These are phyloP conservation scores for Globisporangium cylindrosporum DNA, from an alignment of 352 stramenopile genomes.

Conservation along the genomic window DNA sequence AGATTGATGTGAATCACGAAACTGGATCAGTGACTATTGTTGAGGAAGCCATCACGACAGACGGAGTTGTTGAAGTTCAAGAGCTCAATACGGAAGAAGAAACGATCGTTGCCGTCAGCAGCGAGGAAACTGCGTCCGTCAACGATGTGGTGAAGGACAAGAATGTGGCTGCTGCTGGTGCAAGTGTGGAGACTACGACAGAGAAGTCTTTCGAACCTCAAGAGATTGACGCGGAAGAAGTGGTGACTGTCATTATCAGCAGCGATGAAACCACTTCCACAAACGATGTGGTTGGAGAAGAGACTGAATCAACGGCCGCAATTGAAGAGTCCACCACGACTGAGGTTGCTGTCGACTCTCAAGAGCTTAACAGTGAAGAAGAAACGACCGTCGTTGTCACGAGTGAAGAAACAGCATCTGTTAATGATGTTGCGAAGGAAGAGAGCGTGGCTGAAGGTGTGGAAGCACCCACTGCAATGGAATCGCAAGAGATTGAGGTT, in stretches of 20 bases:
- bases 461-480: no score
- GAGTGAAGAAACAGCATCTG: not conserved
- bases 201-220: no score
- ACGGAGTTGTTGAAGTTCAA: not conserved
- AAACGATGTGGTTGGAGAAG: no score
- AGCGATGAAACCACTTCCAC: not conserved
- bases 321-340: not conserved
- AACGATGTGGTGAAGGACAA: no score
- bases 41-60: not conserved
- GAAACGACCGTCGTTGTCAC: not conserved
- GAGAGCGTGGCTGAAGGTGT: no score
- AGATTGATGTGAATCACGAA: not conserved
- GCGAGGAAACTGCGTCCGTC: not conserved
- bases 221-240: not conserved
- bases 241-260: not conserved
- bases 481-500: not conserved
- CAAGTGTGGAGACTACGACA: no score
- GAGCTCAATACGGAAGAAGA: not conserved
- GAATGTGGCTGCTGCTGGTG: no score
- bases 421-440: no score
- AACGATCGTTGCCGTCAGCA: not conserved
- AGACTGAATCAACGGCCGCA: not conserved
- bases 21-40: not conserved
- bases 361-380: not conserved
- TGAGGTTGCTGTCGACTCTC: not conserved